Evolutionary conservation across 768 basidiomycete species (phyloP), one percentile per base, ranked within the genome.

Genomic region (Macrolepiota fuliginosa): DNA sequence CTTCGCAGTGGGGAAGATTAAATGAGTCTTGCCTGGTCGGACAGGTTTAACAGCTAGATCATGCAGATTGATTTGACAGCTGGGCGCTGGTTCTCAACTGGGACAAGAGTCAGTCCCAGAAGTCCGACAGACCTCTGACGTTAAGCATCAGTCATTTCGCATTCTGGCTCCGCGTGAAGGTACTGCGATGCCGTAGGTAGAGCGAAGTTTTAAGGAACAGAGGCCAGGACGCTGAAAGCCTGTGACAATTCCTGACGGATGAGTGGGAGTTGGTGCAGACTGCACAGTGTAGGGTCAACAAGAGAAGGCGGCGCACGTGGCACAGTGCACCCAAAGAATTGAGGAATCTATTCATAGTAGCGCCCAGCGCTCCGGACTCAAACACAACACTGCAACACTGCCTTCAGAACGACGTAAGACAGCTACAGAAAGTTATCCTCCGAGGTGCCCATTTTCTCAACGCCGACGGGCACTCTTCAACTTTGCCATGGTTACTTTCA

Each of bases 401-500:
- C 53, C 36, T 32, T 32, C 29, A 13, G 22, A 37, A 29, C 53
- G 37, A 54, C 53, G 22, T 35, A 54, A 12, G 19, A 39, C 53
- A 39, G 53, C 7, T 25, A 52, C 29, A 32, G 13, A 22, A 13
- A 45, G 4, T n/a, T 19, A n/a, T 22, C 13, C 52, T 53, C 52
- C 52, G 52, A 54, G 53, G 53, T 54, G 22, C 53, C 53, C 53
- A 40, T 39, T 54, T 24, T 9, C 7, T 24, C 35, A 22, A 24
- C 24, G 11, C 19, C 22, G 46, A 32, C 25, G 32, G 39, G 35
- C 36, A 42, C 56, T 13, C 27, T 39, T 39, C 29, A 49, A 25
- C 9, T 15, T 55, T 27, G 52, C 24, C 35, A 73, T 73, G 72
- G 74, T 79, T 62, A 71, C 68, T 25, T 76, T 82, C 57, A 75